Evolutionary conservation across 306 rosid species (phyloP), one percentile per base, ranked within the genome.

Genomic region (Begonia masoniana): DNA sequence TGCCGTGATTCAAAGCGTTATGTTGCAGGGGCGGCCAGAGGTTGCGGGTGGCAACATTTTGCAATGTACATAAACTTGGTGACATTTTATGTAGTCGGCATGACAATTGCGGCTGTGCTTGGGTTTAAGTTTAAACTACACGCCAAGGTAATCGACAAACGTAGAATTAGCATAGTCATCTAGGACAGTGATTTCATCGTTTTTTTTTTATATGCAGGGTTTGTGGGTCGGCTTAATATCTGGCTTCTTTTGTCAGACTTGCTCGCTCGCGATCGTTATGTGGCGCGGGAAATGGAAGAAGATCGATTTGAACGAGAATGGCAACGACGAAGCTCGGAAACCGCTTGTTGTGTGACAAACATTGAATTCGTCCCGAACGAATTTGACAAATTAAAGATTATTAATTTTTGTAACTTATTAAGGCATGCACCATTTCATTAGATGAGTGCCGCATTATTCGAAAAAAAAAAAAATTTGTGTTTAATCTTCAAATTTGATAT

Each of bases 201-300:
- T 43, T 47, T 16, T 54, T 61, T 42, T 51, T 48, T 54, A 57
- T 36, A 10, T 55, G 15, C 59, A 88, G 95, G 97, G 92, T n/a
- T 74, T 88, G 67, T 88, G 97, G 95, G 78, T 84, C 46, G 93
- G 88, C 52, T 51, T 84, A 55, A 82, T 74, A 7, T 81, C 86
- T 41, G 95, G 92, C 26, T 15, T 88, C 49, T 42, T 62, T n/a
- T 76, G 76, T 58, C 96, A 84, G 71, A 57, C 70, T 1, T 61
- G 36, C 52, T 16, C 92, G 12, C 85, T 84, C 5, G 35, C 77
- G 55, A 0, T 75, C 24, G 42, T 84, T 12, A 75, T 62, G 31
- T 41, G 56, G 51, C 68, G 59, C 23, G 58, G 60, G 46, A 67
- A 77, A 43, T 79, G 92, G 96, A 54, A 62, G 15, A 68, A 67